Base-by-base conservation (phyloP, 2,329 filamentous ascomycete genomes). In the Microsporum canis region DNA sequence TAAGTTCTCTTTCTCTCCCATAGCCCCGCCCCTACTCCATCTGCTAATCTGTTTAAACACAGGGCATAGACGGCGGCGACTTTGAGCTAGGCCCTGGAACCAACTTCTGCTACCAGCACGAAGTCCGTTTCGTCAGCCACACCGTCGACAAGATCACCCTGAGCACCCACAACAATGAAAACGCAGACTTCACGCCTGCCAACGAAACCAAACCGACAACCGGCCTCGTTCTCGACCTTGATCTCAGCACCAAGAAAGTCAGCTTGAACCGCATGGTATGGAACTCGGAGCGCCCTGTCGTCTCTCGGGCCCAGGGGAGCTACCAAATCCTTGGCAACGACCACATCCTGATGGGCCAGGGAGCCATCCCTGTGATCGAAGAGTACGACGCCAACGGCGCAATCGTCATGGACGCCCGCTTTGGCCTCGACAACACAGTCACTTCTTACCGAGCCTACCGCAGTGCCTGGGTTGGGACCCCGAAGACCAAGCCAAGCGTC, bases 81-180 rank as follows among this genome's bases (percentile, higher is more conserved):
- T 65, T 65, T 47, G 53, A 61, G 49, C 58, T 64, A 3, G 59
- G 57, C 12, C 49, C 39, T 23, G 63, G 57, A 0, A 34, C 61
- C 10, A 45, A 57, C 29, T 65, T 65, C 58, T 61, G 62, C 51
- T 63, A 61, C 55, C 63, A 65, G 58, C 58, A 63, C 41, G 60
- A 59, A 17, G 57, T 56, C 34, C 38, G 61, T 10, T 36, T 63
- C 36, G 41, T 17, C 31, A 33, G 31, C 5, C 34, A 56, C n/a
- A 51, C 38, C n/a, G n/a, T 34, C 6, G 47, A 57, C 55, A 56
- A 38, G 45, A 47, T 60, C 34, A 58, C 53, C 17, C 10, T 59
- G 23, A 61, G 34, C 39, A 33, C 58, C 12, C 41, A 61, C 29
- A 62, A 60, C 41, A 60, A 62, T 34, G 63, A 57, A 7, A 64